These are phyloP conservation scores for Tetradesmus lagerheimii DNA, from an alignment of 139 green algal genomes.

Conservation along the genomic window DNA sequence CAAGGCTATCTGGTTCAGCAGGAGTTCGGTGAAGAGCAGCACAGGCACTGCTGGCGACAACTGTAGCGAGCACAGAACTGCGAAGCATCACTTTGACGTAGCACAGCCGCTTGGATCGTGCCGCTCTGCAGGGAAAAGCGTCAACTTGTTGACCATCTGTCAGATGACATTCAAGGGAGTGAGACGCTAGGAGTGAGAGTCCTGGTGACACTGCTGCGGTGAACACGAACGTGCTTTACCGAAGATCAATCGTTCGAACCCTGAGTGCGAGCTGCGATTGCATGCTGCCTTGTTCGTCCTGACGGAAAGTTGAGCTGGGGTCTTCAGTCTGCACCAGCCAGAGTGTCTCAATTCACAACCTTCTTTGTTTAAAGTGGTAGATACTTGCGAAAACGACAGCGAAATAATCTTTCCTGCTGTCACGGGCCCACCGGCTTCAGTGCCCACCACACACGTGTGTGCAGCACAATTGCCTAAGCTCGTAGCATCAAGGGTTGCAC, in stretches of 20 bases:
- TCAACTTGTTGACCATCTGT: not conserved
- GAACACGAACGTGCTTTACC: no score
- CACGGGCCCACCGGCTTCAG: not conserved
- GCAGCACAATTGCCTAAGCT: not conserved
- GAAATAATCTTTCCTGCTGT: not conserved
- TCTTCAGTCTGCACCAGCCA: no score
- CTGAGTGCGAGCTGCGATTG: not conserved
- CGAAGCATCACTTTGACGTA: no score
- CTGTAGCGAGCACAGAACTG: no score
- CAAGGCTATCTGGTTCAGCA: no score
- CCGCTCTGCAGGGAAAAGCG: not conserved
- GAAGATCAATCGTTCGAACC: not conserved
- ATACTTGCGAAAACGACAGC: not conserved
- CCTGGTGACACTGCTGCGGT: no score
- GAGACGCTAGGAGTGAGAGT: not conserved
- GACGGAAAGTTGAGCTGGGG: no score
- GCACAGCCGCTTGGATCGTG: not conserved
- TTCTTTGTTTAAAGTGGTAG: no score
- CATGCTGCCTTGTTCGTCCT: not conserved
- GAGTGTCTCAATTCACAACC: no score
- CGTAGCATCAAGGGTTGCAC: not conserved
- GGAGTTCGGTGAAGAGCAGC: no score
- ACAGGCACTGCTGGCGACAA: no score
- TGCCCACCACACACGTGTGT: slow-evolving; percentile 2
- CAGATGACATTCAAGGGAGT: not conserved